Percentiles rank a stretch among this genome's conserved stretches.
phyloP scores from a whole-genome alignment of 768 basidiomycete species.

The Leucocoprinus birnbaumii region DNA sequence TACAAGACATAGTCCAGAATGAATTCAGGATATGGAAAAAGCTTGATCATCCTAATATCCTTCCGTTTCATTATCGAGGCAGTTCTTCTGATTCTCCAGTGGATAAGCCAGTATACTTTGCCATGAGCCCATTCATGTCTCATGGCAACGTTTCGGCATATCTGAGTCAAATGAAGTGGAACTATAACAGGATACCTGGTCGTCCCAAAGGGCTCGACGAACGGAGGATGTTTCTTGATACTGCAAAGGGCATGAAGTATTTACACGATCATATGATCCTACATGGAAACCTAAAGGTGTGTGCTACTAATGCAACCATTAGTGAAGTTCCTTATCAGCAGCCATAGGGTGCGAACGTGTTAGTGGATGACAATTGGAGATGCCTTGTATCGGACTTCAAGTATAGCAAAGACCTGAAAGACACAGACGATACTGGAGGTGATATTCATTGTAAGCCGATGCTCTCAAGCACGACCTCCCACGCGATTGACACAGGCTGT shows the following conservation, averaged over 20 bases:
- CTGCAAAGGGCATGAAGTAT: conserved; percentile 71
- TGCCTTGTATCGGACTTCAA: conserved; percentile 75
- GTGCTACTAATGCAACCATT: neutral
- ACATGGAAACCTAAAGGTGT: conserved; percentile 55
- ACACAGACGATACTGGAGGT: conserved; percentile 54
- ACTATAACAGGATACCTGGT: conserved; percentile 37
- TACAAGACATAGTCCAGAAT: neutral
- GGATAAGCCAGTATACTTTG: conserved; percentile 52
- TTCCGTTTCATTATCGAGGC: conserved; percentile 61
- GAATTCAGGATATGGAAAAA: conserved; percentile 62
- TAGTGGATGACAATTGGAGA: conserved; percentile 53
- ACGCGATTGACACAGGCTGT: neutral
- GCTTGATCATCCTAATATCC: conserved; percentile 57
- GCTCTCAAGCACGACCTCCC: conserved; percentile 14
- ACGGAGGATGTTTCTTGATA: conserved; percentile 56
- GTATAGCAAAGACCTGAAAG: conserved; percentile 36
- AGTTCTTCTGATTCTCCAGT: conserved; percentile 53
- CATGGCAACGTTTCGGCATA: neutral
- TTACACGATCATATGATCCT: conserved; percentile 56
- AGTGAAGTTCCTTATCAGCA: neutral
- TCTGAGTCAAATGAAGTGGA: conserved; percentile 15
- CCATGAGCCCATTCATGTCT: conserved; percentile 21
- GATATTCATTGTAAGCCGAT: conserved; percentile 19
- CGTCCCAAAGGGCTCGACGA: conserved; percentile 24
- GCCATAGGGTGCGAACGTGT: conserved; percentile 50